Conservation (phyloP, 192 early-diverging fungal genomes). For the Backusella sp. region DNA sequence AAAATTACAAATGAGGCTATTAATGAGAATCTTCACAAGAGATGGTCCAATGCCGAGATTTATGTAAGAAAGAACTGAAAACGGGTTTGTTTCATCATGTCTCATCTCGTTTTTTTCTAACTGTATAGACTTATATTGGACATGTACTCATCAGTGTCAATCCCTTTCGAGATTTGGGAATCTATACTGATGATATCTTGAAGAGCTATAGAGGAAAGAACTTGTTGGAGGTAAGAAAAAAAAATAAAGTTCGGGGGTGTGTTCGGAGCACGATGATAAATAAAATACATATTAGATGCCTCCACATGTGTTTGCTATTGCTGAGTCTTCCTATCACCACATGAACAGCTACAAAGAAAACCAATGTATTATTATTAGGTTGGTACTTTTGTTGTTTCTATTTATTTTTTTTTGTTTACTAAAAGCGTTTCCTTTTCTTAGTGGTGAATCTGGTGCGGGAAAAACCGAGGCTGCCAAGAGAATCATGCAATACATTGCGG, state of each 20-base stretch:
- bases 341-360: conserved; percentile 99
- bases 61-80: conserved; percentile 65
- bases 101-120: conserved; percentile 18
- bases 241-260: background rate
- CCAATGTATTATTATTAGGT: conserved; percentile 98
- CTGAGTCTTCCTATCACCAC: conserved; percentile 85
- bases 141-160: conserved; percentile 89
- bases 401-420: background rate
- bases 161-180: conserved; percentile 94
- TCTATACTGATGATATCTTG: conserved; percentile 91
- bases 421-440: conserved; percentile 15
- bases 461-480: conserved; percentile 89
- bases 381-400: background rate
- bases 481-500: conserved; percentile 98
- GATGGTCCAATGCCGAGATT: conserved; percentile 82
- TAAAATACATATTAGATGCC: conserved; percentile 53
- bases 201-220: conserved; percentile 85
- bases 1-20: conserved; percentile 96
- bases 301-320: conserved; percentile 98
- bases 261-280: background rate
- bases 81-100: background rate
- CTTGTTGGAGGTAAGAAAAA: conserved; percentile 59
- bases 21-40: conserved; percentile 90
- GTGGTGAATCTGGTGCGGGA: conserved; percentile 93
- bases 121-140: conserved; percentile 89